Base-by-base conservation (phyloP, 805 yeast genomes). In the Kockiozyma suomiensis region DNA sequence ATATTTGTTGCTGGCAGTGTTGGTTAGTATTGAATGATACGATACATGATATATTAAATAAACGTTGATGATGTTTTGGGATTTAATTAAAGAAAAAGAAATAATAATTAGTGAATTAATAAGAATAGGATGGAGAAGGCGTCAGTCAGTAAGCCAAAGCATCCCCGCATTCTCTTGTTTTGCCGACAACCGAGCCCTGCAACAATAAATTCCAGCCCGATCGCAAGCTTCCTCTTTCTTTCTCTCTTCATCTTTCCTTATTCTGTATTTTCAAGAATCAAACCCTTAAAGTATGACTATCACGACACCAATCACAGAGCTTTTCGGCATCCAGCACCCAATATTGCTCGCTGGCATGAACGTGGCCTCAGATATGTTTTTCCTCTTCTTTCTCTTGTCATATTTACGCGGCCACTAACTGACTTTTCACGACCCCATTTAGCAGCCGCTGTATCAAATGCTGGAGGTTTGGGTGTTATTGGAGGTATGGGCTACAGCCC, bases 401-500 rank as follows among this genome's bases (percentile, higher is more conserved):
- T 19, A 4, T n/a, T 7, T 8, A 47, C 15, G 28, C 45, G 26
- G 15, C 28, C 15, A 10, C 30, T 15, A 17, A 17, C 53, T 10
- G 13, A 15, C 7, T 23, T 30, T 40, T 56, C 67, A 51, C 68
- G 70, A 17, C 69, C 70, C 38, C 58, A 42, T 28, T 57, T 68
- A 25, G 70, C 70, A 4, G 70, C 70, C 4, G 70, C 70, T 4
- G 70, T 68, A 6, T 65, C 70, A 35, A 68, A 68, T 41, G 70
- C 70, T 3, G 70, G 70, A n/a, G 70, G 70, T 17, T 55, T 68
- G 6, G 70, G 70, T 25, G 70, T 68, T 35, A 65, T 68, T n/a
- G 70, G 70, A 13, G 70, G 68, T n/a, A 41, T 53, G 13, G 67
- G 68, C 25, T 66, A 66, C 50, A 49, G 56, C 12, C 69, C 69